phyloP scores from a whole-genome alignment of 2,329 filamentous ascomycete species.

The Nemania sp. region DNA sequence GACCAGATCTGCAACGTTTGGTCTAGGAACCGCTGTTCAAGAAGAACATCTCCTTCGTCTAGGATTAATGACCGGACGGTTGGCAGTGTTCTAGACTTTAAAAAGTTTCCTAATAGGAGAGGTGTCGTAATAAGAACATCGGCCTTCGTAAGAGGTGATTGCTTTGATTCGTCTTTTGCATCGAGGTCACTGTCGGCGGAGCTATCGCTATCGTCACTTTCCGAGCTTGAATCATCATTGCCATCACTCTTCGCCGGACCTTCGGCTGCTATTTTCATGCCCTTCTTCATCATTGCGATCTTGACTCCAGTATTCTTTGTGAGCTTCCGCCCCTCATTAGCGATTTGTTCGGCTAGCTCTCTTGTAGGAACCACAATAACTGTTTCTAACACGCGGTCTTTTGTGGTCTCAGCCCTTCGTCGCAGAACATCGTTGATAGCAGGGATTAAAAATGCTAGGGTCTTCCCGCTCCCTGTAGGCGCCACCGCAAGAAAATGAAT shows the following conservation, averaged over 20 bases:
- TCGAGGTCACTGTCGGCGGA: conserved; percentile 56
- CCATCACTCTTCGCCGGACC: conserved; percentile 44
- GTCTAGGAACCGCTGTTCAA: conserved; percentile 85
- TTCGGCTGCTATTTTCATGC: conserved; percentile 74
- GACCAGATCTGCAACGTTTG: conserved; percentile 89
- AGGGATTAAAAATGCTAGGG: conserved; percentile 90
- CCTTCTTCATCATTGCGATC: conserved; percentile 85
- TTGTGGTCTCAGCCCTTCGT: conserved; percentile 60
- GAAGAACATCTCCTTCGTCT: conserved; percentile 94
- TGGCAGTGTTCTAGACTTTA: conserved; percentile 70
- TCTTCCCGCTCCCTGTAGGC: conserved; percentile 97
- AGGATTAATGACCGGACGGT: conserved; percentile 80
- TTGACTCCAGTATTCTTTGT: conserved; percentile 80
- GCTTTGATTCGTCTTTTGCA: conserved; percentile 51
- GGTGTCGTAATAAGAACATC: conserved; percentile 87
- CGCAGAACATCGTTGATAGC: conserved; percentile 81
- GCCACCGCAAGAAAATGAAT: conserved; percentile 89
- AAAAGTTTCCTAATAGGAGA: conserved; percentile 79
- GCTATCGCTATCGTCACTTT: conserved; percentile 42
- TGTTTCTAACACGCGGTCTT: conserved; percentile 69
- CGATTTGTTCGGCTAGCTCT: conserved; percentile 82
- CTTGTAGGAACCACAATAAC: conserved; percentile 83
- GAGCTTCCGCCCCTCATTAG: conserved; percentile 87
- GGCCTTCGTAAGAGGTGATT: conserved; percentile 70
- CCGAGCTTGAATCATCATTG: conserved; percentile 41